Evolutionary conservation across 345 rosid species (phyloP), one percentile per base, ranked within the genome.

Genomic region (Citropsis articulata): DNA sequence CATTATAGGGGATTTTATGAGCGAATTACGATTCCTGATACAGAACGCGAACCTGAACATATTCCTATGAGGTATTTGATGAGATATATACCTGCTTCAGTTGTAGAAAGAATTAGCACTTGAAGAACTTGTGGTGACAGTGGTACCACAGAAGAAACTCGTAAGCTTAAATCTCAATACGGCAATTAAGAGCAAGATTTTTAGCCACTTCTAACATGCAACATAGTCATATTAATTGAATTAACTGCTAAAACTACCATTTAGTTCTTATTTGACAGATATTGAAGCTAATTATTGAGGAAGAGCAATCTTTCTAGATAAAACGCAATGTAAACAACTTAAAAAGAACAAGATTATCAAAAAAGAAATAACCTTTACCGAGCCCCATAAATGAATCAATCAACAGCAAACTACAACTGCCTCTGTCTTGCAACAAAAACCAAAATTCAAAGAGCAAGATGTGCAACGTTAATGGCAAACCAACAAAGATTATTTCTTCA

Each of bases 61-160:
- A 75, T 82, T 86, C 64, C 85, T 84, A 25, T 74, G 84, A n/a
- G 76, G 81, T 7, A 73, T 78, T 68, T 84, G 86, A 78, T 77
- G 85, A 75, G 86, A 86, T 66, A 84, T 61, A 80, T 75, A 90
- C 89, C 98, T 94, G 86, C 75, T 85, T 68, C 81, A 45, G 64
- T 45, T 72, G 66, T 69, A 79, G 71, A 38, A 71, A 61, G 1
- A 65, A 69, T 77, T 64, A 79, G 75, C 24, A 45, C 24, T 72
- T 75, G 42, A 35, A 33, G 69, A 66, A 16, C 24, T 59, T 59
- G 28, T 53, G 19, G 2, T 53, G 2, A 53, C 57, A 53, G 22
- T 19, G 7, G 21, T 53, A 19, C 57, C 0, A 53, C 57, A 53
- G 2, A 53, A 53, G 22, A 50, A 50, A 53, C 57, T 22, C 22